Conservation (phyloP, 106 monocot species). For the Phalaenopsis aphrodite region DNA sequence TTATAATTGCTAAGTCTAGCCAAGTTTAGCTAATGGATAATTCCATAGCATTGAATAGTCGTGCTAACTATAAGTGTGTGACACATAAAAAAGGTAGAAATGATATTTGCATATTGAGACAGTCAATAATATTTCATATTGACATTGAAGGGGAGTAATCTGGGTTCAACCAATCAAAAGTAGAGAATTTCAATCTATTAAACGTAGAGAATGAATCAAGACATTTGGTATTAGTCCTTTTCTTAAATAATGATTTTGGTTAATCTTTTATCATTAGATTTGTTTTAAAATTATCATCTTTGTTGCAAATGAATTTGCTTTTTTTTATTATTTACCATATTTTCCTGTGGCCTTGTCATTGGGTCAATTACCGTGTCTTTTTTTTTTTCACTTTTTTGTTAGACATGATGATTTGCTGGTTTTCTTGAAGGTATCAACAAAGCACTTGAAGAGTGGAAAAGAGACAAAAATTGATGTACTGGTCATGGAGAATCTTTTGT, state of each 20-base stretch:
- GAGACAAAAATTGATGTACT: constrained; percentile 82
- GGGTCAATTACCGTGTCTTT: background rate
- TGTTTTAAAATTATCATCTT: no score
- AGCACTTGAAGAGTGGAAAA: constrained; percentile 65
- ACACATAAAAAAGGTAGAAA: background rate
- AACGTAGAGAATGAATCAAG: no score
- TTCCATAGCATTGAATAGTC: no score
- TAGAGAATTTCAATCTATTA: background rate
- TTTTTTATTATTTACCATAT: background rate
- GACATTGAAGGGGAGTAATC: no score
- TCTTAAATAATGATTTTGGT: no score
- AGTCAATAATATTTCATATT: background rate
- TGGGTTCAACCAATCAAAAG: background rate
- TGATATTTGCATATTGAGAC: background rate
- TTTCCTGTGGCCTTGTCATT: background rate
- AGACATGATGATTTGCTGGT: background rate
- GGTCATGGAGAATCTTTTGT: constrained; percentile 96
- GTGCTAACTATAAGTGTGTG: no score
- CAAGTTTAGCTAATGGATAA: no score
- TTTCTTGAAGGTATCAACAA: constrained; percentile 39
- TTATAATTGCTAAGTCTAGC: no score
- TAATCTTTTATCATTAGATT: no score
- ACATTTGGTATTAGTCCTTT: no score
- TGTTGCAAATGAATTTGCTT: no score
- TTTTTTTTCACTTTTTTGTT: background rate